These are phyloP conservation scores for Botrytis pseudocinerea DNA, from an alignment of 2,329 filamentous ascomycete species.

Conservation along the genomic window DNA sequence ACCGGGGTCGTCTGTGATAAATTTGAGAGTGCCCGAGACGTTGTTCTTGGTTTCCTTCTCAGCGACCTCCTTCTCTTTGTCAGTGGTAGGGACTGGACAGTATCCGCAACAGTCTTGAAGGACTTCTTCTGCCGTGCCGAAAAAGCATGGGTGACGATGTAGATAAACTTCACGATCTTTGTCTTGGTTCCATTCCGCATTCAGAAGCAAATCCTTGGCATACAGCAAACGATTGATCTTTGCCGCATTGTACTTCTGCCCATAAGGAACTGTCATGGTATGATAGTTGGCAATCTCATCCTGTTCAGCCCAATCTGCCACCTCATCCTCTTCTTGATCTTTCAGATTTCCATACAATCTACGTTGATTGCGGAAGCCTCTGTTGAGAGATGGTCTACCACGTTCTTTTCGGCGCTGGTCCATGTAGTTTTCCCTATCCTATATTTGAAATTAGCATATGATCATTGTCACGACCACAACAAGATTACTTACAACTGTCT, in stretches of 20 bases:
- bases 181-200: conserved; percentile 81
- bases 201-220: conserved; percentile 77
- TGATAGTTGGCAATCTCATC: conserved; percentile 79
- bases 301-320: conserved; percentile 75
- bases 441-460: not conserved
- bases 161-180: conserved; percentile 75
- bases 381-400: conserved; percentile 61
- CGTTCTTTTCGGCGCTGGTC: conserved; percentile 70
- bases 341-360: conserved; percentile 71
- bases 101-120: conserved; percentile 79
- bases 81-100: conserved; percentile 68
- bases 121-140: conserved; percentile 73
- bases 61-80: conserved; percentile 69
- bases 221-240: conserved; percentile 82
- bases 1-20: conserved; percentile 79
- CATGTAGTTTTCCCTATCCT: conserved; percentile 68
- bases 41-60: conserved; percentile 74
- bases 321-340: conserved; percentile 73
- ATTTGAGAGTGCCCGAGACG: conserved; percentile 70
- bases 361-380: conserved; percentile 44
- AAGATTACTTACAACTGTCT: conserved; percentile 44
- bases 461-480: not conserved
- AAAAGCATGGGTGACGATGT: conserved; percentile 84
- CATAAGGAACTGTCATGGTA: conserved; percentile 72
- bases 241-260: conserved; percentile 59